Evolutionary conservation across 305 asterid genomes (phyloP).

Genomic region (Fraxinus angustifolia): DNA sequence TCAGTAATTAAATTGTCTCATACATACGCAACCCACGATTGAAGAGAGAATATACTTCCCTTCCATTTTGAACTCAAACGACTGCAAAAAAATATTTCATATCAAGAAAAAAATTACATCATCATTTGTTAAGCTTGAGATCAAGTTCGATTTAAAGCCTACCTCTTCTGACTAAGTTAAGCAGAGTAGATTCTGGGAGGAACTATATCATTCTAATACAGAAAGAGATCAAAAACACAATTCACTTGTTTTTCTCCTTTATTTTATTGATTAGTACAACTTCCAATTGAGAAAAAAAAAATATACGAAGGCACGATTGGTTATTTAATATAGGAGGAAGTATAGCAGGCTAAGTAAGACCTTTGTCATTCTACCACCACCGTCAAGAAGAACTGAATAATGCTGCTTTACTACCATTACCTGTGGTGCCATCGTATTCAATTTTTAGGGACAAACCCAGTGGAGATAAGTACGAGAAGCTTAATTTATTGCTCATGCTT

Average conservation of each 20-base stretch:
- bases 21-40: constrained; percentile 28
- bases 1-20: constrained; percentile 31
- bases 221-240: not conserved
- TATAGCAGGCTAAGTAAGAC: not conserved
- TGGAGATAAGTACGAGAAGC: too few species aligned
- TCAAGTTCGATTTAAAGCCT: not conserved
- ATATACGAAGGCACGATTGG: not conserved
- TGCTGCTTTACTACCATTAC: too few species aligned
- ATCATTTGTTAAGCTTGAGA: not conserved
- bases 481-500: too few species aligned
- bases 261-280: not conserved
- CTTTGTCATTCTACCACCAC: not conserved
- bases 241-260: not conserved
- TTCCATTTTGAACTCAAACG: constrained; percentile 30
- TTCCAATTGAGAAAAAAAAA: not conserved
- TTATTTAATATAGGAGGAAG: not conserved
- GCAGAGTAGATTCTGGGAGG: not conserved
- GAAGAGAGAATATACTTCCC: constrained; percentile 25
- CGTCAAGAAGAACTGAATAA: not conserved
- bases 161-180: too few species aligned
- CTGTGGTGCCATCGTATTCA: too few species aligned
- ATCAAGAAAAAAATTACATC: not conserved
- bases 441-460: too few species aligned
- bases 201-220: not conserved
- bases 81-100: constrained; percentile 2